phyloP scores from a whole-genome alignment of 2,329 filamentous ascomycete genomes.

The Diplodia corticola region DNA sequence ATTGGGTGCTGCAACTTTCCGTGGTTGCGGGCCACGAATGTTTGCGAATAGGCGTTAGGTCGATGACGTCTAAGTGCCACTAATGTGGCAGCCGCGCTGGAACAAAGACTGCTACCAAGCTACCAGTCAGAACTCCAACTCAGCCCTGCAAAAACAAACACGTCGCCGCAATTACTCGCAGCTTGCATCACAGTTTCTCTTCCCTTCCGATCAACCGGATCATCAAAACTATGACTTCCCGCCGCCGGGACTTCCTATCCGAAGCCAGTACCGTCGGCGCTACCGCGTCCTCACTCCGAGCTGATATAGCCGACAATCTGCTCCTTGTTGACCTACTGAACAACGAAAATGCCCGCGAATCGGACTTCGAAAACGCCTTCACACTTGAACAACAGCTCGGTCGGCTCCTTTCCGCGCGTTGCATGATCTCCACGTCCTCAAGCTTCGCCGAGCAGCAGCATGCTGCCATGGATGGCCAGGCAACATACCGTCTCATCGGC shows the following conservation, averaged over 20 bases:
- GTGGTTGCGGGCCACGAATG: too few species aligned
- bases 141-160: too few species aligned
- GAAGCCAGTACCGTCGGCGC: background rate
- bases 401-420: background rate
- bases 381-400: background rate
- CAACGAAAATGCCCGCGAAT: background rate
- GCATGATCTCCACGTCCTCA: background rate
- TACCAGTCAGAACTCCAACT: too few species aligned
- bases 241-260: background rate
- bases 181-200: too few species aligned
- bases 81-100: too few species aligned
- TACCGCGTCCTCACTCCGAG: background rate
- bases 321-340: background rate
- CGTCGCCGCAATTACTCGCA: too few species aligned
- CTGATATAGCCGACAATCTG: background rate
- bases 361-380: background rate
- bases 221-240: background rate
- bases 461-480: background rate
- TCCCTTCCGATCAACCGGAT: too few species aligned
- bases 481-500: constrained; percentile 13
- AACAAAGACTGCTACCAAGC: too few species aligned
- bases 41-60: too few species aligned
- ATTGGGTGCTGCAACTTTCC: too few species aligned
- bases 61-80: too few species aligned
- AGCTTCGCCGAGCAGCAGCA: background rate